Evolutionary conservation across 306 rosid genomes (phyloP).

Genomic region (Vigna unguiculata): DNA sequence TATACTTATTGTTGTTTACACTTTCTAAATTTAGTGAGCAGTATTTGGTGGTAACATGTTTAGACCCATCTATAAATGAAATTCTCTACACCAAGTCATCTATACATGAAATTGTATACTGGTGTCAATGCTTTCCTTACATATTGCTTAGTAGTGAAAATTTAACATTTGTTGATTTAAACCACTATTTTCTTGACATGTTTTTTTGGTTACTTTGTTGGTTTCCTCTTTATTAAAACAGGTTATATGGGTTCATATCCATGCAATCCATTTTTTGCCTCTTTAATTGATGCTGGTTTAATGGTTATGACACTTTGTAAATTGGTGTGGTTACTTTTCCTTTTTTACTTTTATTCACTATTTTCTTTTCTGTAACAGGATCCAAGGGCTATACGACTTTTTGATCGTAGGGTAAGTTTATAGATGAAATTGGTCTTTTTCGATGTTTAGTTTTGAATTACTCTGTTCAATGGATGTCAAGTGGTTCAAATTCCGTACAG

Average conservation of each 20-base stretch:
- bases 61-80: background rate
- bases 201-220: background rate
- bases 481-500: conserved; percentile 4
- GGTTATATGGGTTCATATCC: background rate
- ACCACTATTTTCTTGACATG: background rate
- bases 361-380: conserved; percentile 69
- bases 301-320: conserved; percentile 14
- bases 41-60: background rate
- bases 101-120: background rate
- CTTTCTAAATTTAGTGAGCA: conserved; percentile 9
- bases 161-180: background rate
- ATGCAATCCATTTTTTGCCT: conserved; percentile 12
- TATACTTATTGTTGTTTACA: background rate
- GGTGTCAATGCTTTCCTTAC: conserved; percentile 10
- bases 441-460: background rate
- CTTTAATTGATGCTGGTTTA: background rate
- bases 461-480: conserved; percentile 11
- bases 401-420: conserved; percentile 89
- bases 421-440: conserved; percentile 6
- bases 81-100: background rate
- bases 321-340: conserved; percentile 17
- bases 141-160: background rate
- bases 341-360: conserved; percentile 26
- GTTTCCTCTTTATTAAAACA: background rate
- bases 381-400: conserved; percentile 85